These are phyloP conservation scores for Pythium oligandrum DNA, from an alignment of 352 stramenopile species.

Conservation along the genomic window DNA sequence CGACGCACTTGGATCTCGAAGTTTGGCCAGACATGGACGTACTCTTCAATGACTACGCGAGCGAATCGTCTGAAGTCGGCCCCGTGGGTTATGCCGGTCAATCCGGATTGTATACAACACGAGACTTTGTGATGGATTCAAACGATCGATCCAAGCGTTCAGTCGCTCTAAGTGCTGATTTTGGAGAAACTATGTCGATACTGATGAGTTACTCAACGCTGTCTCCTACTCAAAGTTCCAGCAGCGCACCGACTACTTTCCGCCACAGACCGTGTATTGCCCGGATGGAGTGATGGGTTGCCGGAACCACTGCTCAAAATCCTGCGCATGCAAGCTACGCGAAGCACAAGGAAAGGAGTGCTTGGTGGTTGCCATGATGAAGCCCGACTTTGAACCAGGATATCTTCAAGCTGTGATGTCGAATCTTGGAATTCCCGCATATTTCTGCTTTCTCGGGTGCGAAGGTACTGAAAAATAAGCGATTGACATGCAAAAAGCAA, in stretches of 20 bases:
- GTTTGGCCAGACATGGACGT: constrained; percentile 3
- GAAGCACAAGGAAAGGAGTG: constrained; percentile 28
- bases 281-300: constrained; percentile 24
- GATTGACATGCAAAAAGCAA: constrained; percentile 20
- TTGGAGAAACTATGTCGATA: not conserved
- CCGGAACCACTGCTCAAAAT: constrained; percentile 36
- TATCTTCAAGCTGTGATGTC: constrained; percentile 37
- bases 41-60: constrained; percentile 5
- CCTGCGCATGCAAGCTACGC: constrained; percentile 28
- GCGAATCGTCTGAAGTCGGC: constrained; percentile 30
- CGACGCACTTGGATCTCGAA: constrained; percentile 28
- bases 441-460: constrained; percentile 47
- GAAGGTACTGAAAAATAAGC: constrained; percentile 18
- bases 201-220: not conserved
- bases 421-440: constrained; percentile 40
- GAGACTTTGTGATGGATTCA: not conserved
- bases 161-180: not conserved
- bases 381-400: constrained; percentile 27
- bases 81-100: constrained; percentile 31
- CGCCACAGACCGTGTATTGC: not conserved
- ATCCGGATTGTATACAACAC: constrained; percentile 15
- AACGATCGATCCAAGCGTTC: not conserved
- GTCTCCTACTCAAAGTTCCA: not conserved
- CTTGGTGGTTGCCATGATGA: constrained; percentile 40
- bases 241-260: not conserved